phyloP scores from a whole-genome alignment of 148 eudicot species.

The Camellia sinensis region DNA sequence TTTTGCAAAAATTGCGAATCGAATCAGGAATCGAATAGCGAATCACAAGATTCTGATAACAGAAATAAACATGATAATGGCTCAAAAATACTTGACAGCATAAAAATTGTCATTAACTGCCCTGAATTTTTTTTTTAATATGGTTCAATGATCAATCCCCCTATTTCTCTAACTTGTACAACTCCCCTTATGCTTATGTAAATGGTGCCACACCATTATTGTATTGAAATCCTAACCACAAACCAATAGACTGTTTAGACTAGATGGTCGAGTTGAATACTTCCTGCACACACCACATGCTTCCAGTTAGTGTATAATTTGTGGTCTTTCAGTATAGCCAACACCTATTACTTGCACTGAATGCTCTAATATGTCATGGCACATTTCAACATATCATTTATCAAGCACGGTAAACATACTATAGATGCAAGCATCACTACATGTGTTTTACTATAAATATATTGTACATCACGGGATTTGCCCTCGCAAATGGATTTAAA shows the following conservation, averaged over 20 bases:
- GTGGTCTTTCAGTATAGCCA: background rate
- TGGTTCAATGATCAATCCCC: background rate
- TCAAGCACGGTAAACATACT: background rate
- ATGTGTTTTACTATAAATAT: background rate
- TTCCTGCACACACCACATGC: background rate
- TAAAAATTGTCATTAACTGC: background rate
- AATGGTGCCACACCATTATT: background rate
- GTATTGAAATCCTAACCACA: background rate
- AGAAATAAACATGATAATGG: background rate
- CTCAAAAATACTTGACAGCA: background rate
- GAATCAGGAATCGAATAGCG: no score
- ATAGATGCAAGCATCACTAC: background rate
- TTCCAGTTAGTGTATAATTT: background rate
- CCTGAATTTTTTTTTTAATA: background rate
- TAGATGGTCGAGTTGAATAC: background rate
- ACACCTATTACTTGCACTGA: background rate
- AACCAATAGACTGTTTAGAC: background rate
- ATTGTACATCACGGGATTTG: background rate
- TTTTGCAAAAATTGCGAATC: no score
- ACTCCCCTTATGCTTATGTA: background rate
- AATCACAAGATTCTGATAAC: no score
- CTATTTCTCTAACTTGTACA: slow-evolving; percentile 6
- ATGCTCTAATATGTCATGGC: background rate
- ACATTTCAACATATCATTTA: background rate
- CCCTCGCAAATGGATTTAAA: background rate